These are phyloP conservation scores for Pichia sp. DNA, from an alignment of 1,139 yeast species.

Conservation along the genomic window DNA sequence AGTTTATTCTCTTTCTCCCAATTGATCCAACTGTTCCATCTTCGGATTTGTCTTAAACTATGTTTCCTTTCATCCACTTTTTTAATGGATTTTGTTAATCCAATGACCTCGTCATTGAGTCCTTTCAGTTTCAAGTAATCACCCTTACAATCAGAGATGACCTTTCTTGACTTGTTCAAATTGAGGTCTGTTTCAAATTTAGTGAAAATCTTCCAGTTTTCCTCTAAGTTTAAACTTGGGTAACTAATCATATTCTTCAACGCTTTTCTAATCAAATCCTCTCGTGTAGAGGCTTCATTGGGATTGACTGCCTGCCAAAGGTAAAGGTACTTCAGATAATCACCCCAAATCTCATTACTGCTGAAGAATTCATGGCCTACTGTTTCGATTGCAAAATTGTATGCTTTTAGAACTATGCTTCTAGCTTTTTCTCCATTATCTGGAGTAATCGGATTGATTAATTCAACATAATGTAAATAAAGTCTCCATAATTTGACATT, in stretches of 20 bases:
- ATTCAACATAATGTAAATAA: conserved; percentile 74
- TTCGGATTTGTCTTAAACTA: conserved; percentile 40
- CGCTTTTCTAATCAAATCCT: conserved; percentile 70
- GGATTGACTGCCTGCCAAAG: conserved; percentile 74
- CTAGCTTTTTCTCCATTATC: conserved; percentile 79
- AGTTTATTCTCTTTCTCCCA: conserved; percentile 76
- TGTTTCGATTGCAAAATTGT: conserved; percentile 72
- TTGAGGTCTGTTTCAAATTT: conserved; percentile 67
- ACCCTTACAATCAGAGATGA: conserved; percentile 76
- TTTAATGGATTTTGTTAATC: conserved; percentile 33
- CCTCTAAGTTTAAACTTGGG: conserved; percentile 73
- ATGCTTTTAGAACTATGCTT: conserved; percentile 71
- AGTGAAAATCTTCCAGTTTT: conserved; percentile 72
- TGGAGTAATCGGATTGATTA: conserved; percentile 72
- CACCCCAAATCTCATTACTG: conserved; percentile 74
- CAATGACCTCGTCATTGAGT: conserved; percentile 61
- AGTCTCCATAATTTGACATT: conserved; percentile 66
- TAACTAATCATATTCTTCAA: conserved; percentile 65
- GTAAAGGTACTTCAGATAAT: conserved; percentile 74
- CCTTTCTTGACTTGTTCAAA: conserved; percentile 78
- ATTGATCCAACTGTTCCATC: conserved; percentile 73
- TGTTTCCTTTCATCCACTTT: conserved; percentile 20
- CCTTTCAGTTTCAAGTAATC: conserved; percentile 90
- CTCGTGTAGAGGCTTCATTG: conserved; percentile 84
- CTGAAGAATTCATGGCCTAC: conserved; percentile 70